Evolutionary conservation across 352 stramenopile genomes (phyloP).

Genomic region (Pythium myriotylum): DNA sequence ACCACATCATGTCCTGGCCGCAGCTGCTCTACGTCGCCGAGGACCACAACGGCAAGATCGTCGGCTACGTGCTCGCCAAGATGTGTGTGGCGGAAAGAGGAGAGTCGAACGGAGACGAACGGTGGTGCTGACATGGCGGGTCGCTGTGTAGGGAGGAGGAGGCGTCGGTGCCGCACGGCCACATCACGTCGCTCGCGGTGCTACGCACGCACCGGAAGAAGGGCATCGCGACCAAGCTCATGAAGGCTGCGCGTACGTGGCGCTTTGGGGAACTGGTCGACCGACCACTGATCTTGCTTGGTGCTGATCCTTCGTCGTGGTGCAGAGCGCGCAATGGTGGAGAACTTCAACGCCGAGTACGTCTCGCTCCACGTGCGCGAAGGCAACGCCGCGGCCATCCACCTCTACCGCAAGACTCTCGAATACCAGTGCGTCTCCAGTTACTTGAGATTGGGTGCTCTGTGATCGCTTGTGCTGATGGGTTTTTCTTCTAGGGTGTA

Average conservation of each 20-base stretch:
- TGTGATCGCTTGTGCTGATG: background rate
- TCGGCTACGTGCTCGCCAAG: conserved; percentile 99
- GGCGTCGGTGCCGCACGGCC: conserved; percentile 63
- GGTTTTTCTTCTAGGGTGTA: conserved; percentile 77
- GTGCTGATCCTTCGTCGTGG: background rate
- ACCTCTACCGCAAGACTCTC: conserved; percentile 98
- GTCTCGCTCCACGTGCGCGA: conserved; percentile 99
- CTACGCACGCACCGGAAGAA: conserved; percentile 97
- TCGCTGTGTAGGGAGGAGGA: conserved; percentile 31
- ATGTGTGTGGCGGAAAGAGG: conserved; percentile 84
- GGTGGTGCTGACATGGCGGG: conserved; percentile 7
- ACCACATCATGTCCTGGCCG: conserved; percentile 99
- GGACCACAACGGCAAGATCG: conserved; percentile 97
- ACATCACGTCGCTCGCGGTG: conserved; percentile 99
- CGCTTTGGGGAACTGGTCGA: background rate
- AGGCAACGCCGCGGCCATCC: conserved; percentile 97
- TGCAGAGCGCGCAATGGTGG: conserved; percentile 93
- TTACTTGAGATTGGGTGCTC: background rate
- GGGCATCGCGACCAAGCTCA: conserved; percentile 98
- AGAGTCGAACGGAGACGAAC: too few relatives aligned
- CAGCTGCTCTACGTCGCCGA: conserved; percentile 99
- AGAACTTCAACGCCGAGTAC: conserved; percentile 98
- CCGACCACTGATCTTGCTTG: too few relatives aligned
- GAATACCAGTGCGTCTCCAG: conserved; percentile 91
- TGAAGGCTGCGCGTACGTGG: conserved; percentile 90